These are phyloP conservation scores for Agapanthus africanus DNA, from an alignment of 106 monocot genomes.

Conservation along the genomic window DNA sequence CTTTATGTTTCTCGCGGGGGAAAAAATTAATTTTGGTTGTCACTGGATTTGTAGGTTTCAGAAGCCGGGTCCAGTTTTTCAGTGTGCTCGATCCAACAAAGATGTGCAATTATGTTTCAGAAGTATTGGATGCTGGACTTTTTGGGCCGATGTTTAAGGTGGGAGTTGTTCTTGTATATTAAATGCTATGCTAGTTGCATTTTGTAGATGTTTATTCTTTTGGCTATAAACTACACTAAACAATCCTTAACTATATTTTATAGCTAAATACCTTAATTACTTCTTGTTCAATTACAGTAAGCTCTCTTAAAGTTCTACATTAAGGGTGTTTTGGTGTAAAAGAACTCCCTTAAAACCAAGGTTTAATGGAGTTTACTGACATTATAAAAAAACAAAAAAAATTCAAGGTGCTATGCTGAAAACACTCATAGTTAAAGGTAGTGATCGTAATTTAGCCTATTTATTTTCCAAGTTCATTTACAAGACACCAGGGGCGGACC, in stretches of 20 bases:
- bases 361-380: too few relatives aligned
- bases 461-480: too few relatives aligned
- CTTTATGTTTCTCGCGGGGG: not conserved
- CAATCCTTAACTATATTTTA: not conserved
- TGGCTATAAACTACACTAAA: not conserved
- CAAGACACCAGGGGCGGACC: too few relatives aligned
- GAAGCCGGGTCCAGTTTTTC: conserved; percentile 54
- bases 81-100: conserved; percentile 56
- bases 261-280: not conserved
- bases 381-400: too few relatives aligned
- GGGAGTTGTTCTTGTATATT: too few relatives aligned
- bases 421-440: too few relatives aligned
- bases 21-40: not conserved
- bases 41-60: conserved; percentile 59
- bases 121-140: conserved; percentile 75
- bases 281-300: too few relatives aligned
- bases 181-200: not conserved
- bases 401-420: too few relatives aligned
- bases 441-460: too few relatives aligned
- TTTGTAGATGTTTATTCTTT: not conserved
- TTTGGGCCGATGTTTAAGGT: conserved; percentile 91
- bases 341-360: too few relatives aligned
- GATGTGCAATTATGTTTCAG: conserved; percentile 71
- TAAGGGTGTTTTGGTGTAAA: too few relatives aligned
- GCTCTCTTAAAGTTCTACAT: too few relatives aligned